A percentile compares a stretch with the other conserved stretches of the same genome.
These are phyloP conservation scores for Cyathus striatus DNA, from an alignment of 768 basidiomycete genomes.

Conservation along the genomic window DNA sequence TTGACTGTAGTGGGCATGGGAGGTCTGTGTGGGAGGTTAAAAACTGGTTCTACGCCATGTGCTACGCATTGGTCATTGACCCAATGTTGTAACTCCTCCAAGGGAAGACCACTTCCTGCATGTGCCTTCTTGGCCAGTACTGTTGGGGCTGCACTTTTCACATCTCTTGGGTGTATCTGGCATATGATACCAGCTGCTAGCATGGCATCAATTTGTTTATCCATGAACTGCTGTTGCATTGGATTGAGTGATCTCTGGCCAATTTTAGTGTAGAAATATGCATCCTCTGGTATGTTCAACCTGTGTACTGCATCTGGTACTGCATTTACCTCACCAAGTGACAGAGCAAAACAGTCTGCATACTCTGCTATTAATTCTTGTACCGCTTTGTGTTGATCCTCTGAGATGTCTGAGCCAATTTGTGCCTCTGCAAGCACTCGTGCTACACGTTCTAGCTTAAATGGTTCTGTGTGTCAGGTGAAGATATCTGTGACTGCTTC, in stretches of 20 bases:
- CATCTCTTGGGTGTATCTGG: slow-evolving; percentile 18
- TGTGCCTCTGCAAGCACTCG: slow-evolving; percentile 13
- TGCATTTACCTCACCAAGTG: slow-evolving; percentile 28
- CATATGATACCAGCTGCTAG: slow-evolving; percentile 24
- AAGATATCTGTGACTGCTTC: slow-evolving; percentile 7
- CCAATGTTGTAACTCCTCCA: slow-evolving; percentile 25
- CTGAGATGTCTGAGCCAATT: slow-evolving; percentile 23
- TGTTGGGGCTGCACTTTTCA: slow-evolving; percentile 27
- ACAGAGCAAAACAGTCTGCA: slow-evolving; percentile 34
- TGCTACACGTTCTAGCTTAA: slow-evolving; percentile 12
- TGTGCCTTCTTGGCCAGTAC: slow-evolving; percentile 32
- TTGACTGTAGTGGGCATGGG: background rate
- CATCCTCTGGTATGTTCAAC: slow-evolving; percentile 22
- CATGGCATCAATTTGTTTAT: slow-evolving; percentile 27
- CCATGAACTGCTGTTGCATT: slow-evolving; percentile 23
- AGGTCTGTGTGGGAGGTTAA: slow-evolving; percentile 15
- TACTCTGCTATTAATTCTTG: slow-evolving; percentile 16
- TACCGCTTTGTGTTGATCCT: slow-evolving; percentile 15
- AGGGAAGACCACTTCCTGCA: slow-evolving; percentile 16
- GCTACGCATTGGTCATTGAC: slow-evolving; percentile 27
- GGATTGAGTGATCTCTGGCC: slow-evolving; percentile 23
- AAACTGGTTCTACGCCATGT: slow-evolving; percentile 13
- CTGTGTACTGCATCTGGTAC: slow-evolving; percentile 24
- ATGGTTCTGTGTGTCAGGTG: slow-evolving; percentile 17
- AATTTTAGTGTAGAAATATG: slow-evolving; percentile 23